phyloP scores from a whole-genome alignment of 441 rosid species.

The Populus hybrid region DNA sequence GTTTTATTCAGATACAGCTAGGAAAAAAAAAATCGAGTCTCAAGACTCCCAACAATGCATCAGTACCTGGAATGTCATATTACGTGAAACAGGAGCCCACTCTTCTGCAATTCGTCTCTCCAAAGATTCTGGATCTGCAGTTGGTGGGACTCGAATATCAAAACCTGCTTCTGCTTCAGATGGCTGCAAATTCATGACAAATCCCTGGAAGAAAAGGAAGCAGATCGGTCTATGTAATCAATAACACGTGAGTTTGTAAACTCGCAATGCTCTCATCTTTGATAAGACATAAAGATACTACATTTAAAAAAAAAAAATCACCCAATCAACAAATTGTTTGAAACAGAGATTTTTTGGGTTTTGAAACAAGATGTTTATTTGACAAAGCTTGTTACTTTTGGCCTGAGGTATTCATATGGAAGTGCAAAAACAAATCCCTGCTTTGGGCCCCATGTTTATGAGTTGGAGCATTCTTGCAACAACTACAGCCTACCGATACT shows the following conservation, averaged over 20 bases:
- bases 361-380: not conserved
- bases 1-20: not conserved
- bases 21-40: not conserved
- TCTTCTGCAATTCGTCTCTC: constrained; percentile 87
- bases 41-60: not conserved
- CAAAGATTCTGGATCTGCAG: constrained; percentile 57
- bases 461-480: not conserved
- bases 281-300: not conserved
- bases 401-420: not conserved
- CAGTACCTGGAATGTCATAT: constrained; percentile 85
- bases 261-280: not conserved
- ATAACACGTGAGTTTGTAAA: not conserved
- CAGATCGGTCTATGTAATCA: not conserved
- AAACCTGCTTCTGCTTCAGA: constrained; percentile 99
- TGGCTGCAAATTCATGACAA: constrained; percentile 96
- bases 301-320: not conserved
- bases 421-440: not conserved
- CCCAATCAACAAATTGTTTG: not conserved
- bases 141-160: constrained; percentile 83
- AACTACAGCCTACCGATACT: not conserved
- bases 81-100: constrained; percentile 91
- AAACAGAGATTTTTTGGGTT: not conserved
- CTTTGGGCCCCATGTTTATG: not conserved
- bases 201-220: constrained; percentile 53
- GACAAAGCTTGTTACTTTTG: not conserved